A percentile compares a stretch with the other conserved stretches of the same genome.
These are phyloP conservation scores for Colletotrichum graminicola DNA, from an alignment of 2,329 filamentous ascomycete species.

Conservation along the genomic window DNA sequence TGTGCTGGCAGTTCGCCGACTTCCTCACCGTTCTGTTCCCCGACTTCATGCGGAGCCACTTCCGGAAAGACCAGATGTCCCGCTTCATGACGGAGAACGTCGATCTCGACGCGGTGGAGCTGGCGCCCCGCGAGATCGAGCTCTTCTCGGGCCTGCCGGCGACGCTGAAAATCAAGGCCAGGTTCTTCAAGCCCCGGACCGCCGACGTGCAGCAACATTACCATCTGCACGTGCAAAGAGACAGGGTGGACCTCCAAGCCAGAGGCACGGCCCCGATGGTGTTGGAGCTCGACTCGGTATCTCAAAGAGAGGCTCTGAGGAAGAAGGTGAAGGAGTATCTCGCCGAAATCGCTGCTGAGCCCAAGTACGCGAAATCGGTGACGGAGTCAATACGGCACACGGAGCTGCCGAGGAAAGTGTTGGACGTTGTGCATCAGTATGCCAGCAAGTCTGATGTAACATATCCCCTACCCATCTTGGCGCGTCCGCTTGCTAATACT, in stretches of 20 bases:
- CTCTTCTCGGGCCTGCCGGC: conserved; percentile 64
- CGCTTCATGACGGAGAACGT: conserved; percentile 64
- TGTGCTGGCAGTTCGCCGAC: conserved; percentile 71
- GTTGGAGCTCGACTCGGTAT: conserved; percentile 57
- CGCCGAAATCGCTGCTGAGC: conserved; percentile 61
- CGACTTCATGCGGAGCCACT: conserved; percentile 63
- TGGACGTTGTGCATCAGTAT: conserved; percentile 63
- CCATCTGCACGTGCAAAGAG: conserved; percentile 57
- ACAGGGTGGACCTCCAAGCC: conserved; percentile 56
- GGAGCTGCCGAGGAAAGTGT: conserved; percentile 59
- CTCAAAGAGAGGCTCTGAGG: conserved; percentile 60
- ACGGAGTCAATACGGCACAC: conserved; percentile 62
- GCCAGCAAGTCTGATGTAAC: conserved; percentile 59
- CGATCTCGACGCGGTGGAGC: conserved; percentile 55
- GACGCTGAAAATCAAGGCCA: conserved; percentile 61
- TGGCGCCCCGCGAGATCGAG: conserved; percentile 56
- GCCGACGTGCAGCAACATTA: conserved; percentile 64
- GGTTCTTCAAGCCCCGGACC: conserved; percentile 64
- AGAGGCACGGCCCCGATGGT: conserved; percentile 63
- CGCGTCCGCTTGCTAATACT: neutral
- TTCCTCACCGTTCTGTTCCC: conserved; percentile 67
- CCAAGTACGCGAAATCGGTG: conserved; percentile 62
- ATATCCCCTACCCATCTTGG: neutral
- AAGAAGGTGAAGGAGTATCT: conserved; percentile 63
- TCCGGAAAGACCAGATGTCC: conserved; percentile 63